Conservation (phyloP, 2,329 filamentous ascomycete genomes). For the Fusarium sp. region DNA sequence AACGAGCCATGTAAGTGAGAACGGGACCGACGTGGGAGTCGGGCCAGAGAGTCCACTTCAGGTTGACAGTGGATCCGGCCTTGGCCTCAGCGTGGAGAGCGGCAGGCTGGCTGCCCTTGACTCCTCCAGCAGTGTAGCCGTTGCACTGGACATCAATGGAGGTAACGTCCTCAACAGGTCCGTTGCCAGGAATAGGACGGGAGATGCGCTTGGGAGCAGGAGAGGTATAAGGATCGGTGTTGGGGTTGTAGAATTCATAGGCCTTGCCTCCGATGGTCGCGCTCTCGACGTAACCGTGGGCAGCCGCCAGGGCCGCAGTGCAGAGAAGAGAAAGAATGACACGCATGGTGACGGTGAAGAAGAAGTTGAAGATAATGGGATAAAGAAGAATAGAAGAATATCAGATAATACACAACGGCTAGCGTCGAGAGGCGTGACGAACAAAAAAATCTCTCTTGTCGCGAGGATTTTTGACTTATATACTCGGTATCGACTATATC, state of each 20-base stretch:
- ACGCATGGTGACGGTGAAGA: slow-evolving; percentile 37
- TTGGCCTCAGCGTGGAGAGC: slow-evolving; percentile 67
- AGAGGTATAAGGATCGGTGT: slow-evolving; percentile 61
- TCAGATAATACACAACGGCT: slow-evolving; percentile 11
- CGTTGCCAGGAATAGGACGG: slow-evolving; percentile 71
- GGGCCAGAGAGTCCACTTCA: slow-evolving; percentile 69
- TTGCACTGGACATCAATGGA: slow-evolving; percentile 70
- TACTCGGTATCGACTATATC: not conserved
- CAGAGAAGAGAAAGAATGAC: slow-evolving; percentile 48
- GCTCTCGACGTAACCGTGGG: slow-evolving; percentile 65
- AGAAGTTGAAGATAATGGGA: not conserved
- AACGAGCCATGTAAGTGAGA: slow-evolving; percentile 73
- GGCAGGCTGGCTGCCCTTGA: slow-evolving; percentile 65
- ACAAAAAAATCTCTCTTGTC: slow-evolving; percentile 1
- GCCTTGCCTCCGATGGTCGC: slow-evolving; percentile 59
- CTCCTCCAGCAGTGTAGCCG: slow-evolving; percentile 64
- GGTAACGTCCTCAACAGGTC: slow-evolving; percentile 68
- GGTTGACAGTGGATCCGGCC: slow-evolving; percentile 67
- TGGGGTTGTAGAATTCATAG: slow-evolving; percentile 56
- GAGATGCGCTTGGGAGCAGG: slow-evolving; percentile 67
- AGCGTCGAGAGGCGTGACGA: slow-evolving; percentile 22
- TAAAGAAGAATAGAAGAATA: slow-evolving; percentile 5
- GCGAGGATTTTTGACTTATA: slow-evolving; percentile 30
- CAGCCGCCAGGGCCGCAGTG: slow-evolving; percentile 59
- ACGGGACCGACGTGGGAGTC: slow-evolving; percentile 67